Evolutionary conservation across 2,329 filamentous ascomycete genomes (phyloP), one percentile per base, ranked within the genome.

Genomic region (Clonostachys solani): DNA sequence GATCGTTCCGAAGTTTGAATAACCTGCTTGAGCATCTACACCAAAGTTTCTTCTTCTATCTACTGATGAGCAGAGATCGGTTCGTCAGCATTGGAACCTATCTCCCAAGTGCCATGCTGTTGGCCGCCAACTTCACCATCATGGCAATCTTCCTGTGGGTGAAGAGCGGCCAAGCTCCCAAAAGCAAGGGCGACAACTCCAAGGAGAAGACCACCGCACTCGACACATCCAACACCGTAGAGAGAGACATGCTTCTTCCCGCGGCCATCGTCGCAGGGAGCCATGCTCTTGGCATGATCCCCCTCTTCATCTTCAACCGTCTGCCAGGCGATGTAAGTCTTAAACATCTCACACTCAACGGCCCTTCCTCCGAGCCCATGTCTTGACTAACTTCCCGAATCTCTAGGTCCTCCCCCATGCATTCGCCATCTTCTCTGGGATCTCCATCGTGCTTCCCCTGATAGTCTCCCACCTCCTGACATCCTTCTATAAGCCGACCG

Each of bases 11-110:
- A 58, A 96, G 90, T 64, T 73, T 99, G 66, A 99, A 99, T 71
- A 99, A 99, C 61, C 72, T 99, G 49, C 79, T 99, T 33, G 94
- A 99, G 69, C 92, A 99, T 63, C 77, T 99, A 51, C 94, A 99
- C 64, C 94, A 99, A 70, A 96, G 92, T 65, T 99, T 99, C 75
- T 99, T 99, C 79, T 97, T 99, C 71, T 99, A 99, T 65, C 75
- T 99, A 45, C 77, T 99, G 41, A 91, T 97, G 82, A 86, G 95
- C 55, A 81, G 85, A 33, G 89, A 94, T 58, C 84, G 92, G 12
- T 99, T 99, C 62, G 94, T 97, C 56, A 97, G 92, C 67, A 99
- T 99, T 53, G 94, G 94, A 15, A 99, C 92, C 2, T 99, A 99
- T 61, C 77, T 99, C 5, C 94, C 94, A 0, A 95, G 90, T 56